Base-by-base conservation (phyloP, 768 basidiomycete species). In the Hericium alpestre region DNA sequence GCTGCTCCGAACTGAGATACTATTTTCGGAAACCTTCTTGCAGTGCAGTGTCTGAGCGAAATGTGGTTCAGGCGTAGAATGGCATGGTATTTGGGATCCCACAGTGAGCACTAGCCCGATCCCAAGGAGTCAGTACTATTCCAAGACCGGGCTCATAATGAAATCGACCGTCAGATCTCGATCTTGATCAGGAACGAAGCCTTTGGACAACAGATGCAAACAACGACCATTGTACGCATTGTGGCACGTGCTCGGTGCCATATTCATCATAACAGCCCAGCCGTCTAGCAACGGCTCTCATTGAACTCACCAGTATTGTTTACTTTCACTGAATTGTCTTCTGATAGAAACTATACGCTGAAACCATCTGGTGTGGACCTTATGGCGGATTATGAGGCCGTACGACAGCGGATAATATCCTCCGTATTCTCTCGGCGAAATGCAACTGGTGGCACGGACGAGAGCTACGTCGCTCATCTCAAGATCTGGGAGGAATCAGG, bases 401-500 rank as follows among this genome's bases (percentile, higher is more conserved):
- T 82, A 58, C 77, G 78, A 56, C 79, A 84, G 66, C 77, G 80
- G 61, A 94, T 96, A 65, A 83, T 93, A 63, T 71, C 79, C 1
- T 93, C 92, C 5, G 86, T 93, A 9, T 95, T 96, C 72, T 81
- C 82, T 25, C 82, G 79, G 64, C 77, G 84, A 57, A 86, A 81
- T 65, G 80, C 81, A 13, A 72, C 74, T 58, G 85, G 84, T 43
- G 72, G 72, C 49, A 72, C 83, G 0, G 86, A 84, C 58, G 93
- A 96, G 69, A 78, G 78, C 18, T 94, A 96, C 68, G 82, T 94
- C 57, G 78, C 84, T 40, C 93, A 94, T 71, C 64, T 95, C 69
- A 96, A 94, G 76, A 91, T 97, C 27, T 92, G 86, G 84, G 95
- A 98, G 72, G 91, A 95, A 63, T 78, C 81, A 48, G 78, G 79